phyloP scores from a whole-genome alignment of 257 asterid species.

The Solanum etuberosum region DNA sequence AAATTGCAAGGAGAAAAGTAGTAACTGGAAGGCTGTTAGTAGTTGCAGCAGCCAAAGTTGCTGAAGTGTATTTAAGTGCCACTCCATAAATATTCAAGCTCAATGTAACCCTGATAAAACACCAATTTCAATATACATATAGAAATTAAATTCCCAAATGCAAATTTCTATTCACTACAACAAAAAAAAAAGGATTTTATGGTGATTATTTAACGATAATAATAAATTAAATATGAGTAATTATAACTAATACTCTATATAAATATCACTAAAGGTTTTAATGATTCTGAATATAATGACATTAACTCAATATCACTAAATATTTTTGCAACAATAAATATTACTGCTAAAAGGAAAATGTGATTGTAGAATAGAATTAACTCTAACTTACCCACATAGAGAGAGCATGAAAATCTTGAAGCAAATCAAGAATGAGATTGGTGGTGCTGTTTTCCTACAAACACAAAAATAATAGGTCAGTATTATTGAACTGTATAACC shows the following conservation, averaged over 20 bases:
- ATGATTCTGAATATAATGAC: no score
- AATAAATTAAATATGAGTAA: no score
- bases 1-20: constrained; percentile 72
- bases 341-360: no score
- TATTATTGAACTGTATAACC: not conserved
- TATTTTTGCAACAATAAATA: no score
- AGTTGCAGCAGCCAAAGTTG: constrained; percentile 82
- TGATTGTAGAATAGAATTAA: not conserved
- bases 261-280: no score
- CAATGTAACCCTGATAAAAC: constrained; percentile 52
- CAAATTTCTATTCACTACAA: no score
- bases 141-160: not conserved
- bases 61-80: constrained; percentile 68
- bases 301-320: no score
- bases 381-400: constrained; percentile 42
- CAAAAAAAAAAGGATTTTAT: no score
- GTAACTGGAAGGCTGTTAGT: constrained; percentile 77
- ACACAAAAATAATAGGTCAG: not conserved
- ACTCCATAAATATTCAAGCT: constrained; percentile 63
- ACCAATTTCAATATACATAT: not conserved
- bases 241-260: no score
- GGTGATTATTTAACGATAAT: no score
- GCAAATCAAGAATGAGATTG: constrained; percentile 37
- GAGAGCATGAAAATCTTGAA: constrained; percentile 66
- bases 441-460: constrained; percentile 70